Evolutionary conservation across 164 flowering plant species (phyloP), one percentile per base, ranked within the genome.

Genomic region (Houttuynia cordata): DNA sequence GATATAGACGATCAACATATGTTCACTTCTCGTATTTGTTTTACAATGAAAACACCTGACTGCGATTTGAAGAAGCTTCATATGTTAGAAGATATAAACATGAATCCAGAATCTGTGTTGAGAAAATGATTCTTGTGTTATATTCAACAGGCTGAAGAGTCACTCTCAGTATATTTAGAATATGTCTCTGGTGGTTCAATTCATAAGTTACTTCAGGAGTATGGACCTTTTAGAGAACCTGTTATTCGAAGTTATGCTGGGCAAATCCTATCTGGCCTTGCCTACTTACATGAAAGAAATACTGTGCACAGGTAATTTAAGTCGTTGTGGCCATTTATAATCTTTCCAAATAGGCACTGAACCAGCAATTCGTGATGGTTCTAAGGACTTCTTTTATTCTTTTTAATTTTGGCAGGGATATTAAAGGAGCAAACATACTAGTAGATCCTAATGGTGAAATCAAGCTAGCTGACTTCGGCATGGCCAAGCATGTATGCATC

Each of bases 161-260:
- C 72, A 55, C 74, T 85, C 4, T 85, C 76, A 23, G 78, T 87
- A 58, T 87, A 79, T 62, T 66, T 87, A 65, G 91, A 87, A 78
- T 87, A 74, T 71, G 86, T 85, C 2, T 80, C 96, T 20, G 96
- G 96, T 54, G 96, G 96, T 18, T 87, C 91, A 23, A 83, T 87
- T 52, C 70, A 82, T 68, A 87, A 85, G 73, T 67, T 87, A 54
- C 89, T 85, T 61, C 89, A 79, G 68, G 91, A 87, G 17, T 85
- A 85, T 70, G 91, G 96, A 0, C 79, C 70, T 30, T 75, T 88
- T 58, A 78, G 74, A 23, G 96, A 85, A 70, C 59, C 66, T 24
- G 89, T 78, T 51, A 81, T 88, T 57, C 89, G 77, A 59, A 85
- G 69, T 62, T 88, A 78, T 63, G 84, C 96, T 12, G 73, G 70